A percentile compares a stretch with the other conserved stretches of the same genome.
Conservation (phyloP, 257 asterid species). For the Solanum gracilifrons region DNA sequence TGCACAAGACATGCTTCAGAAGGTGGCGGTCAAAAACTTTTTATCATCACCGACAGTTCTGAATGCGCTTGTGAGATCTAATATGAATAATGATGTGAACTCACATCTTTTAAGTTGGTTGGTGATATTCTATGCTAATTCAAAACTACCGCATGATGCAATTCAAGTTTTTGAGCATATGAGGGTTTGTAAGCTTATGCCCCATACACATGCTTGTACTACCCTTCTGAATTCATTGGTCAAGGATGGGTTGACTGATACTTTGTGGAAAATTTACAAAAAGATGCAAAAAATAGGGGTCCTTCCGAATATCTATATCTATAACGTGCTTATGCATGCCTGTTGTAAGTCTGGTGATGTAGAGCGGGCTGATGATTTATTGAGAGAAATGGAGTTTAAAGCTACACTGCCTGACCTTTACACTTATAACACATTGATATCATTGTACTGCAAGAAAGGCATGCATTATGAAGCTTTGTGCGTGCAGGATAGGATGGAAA, state of each 20-base stretch:
- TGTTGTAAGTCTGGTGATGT: slow-evolving; percentile 69
- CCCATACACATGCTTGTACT: slow-evolving; percentile 80
- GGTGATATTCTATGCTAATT: slow-evolving; percentile 67
- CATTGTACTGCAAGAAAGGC: slow-evolving; percentile 74
- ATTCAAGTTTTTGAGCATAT: slow-evolving; percentile 80
- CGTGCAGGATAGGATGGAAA: slow-evolving; percentile 79
- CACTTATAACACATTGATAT: slow-evolving; percentile 69
- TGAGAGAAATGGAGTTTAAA: slow-evolving; percentile 65
- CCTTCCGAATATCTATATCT: slow-evolving; percentile 57
- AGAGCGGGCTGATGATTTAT: slow-evolving; percentile 51
- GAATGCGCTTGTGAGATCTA: slow-evolving; percentile 43
- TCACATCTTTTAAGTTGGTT: slow-evolving; percentile 86
- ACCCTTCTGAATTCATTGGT: slow-evolving; percentile 69
- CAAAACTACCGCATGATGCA: slow-evolving; percentile 61
- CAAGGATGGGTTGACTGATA: slow-evolving; percentile 52
- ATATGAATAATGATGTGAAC: slow-evolving; percentile 45
- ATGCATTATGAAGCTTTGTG: slow-evolving; percentile 89
- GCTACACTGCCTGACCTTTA: slow-evolving; percentile 59
- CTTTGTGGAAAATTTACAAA: slow-evolving; percentile 61
- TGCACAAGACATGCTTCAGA: slow-evolving; percentile 61
- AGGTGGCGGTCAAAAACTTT: slow-evolving; percentile 57
- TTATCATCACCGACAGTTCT: slow-evolving; percentile 74
- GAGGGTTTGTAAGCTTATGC: slow-evolving; percentile 53
- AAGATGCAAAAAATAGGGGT: slow-evolving; percentile 68
- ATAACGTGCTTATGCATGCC: slow-evolving; percentile 78